phyloP scores from a whole-genome alignment of 164 flowering plant genomes.

The Houttuynia cordata region DNA sequence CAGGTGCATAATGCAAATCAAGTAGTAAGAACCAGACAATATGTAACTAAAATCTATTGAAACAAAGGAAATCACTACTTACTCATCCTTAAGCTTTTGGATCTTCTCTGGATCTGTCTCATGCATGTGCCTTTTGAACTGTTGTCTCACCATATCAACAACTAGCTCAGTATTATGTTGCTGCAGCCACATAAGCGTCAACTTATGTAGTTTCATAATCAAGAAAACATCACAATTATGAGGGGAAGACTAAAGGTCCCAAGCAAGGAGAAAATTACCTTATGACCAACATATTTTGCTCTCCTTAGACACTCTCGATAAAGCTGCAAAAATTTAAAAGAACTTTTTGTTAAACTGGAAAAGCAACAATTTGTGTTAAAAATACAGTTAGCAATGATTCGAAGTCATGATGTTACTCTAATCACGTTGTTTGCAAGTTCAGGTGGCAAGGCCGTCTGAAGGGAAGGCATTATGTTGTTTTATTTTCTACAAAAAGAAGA shows the following conservation, averaged over 20 bases:
- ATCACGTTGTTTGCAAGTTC: slow-evolving; percentile 75
- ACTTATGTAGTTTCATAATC: neutral
- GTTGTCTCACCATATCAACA: slow-evolving; percentile 79
- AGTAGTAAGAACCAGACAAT: neutral
- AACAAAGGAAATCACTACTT: slow-evolving; percentile 17
- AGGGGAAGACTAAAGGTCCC: neutral
- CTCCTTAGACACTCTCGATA: slow-evolving; percentile 90
- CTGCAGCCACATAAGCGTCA: slow-evolving; percentile 25
- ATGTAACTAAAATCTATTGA: neutral
- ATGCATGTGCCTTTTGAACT: slow-evolving; percentile 71
- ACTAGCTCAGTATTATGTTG: slow-evolving; percentile 75
- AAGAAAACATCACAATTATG: neutral
- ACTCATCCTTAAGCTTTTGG: slow-evolving; percentile 89
- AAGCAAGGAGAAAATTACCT: slow-evolving; percentile 26
- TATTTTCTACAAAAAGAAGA: neutral
- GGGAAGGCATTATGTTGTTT: slow-evolving; percentile 55
- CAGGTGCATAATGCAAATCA: slow-evolving; percentile 12
- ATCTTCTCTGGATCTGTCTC: slow-evolving; percentile 94
- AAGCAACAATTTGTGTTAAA: neutral
- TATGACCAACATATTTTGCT: slow-evolving; percentile 60
- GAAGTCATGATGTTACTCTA: slow-evolving; percentile 27
- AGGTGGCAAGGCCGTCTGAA: slow-evolving; percentile 82
- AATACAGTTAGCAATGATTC: neutral
- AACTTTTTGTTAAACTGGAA: neutral
- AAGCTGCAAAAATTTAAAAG: slow-evolving; percentile 26